phyloP scores from a whole-genome alignment of 345 rosid species.

The Fremontodendron californicum region DNA sequence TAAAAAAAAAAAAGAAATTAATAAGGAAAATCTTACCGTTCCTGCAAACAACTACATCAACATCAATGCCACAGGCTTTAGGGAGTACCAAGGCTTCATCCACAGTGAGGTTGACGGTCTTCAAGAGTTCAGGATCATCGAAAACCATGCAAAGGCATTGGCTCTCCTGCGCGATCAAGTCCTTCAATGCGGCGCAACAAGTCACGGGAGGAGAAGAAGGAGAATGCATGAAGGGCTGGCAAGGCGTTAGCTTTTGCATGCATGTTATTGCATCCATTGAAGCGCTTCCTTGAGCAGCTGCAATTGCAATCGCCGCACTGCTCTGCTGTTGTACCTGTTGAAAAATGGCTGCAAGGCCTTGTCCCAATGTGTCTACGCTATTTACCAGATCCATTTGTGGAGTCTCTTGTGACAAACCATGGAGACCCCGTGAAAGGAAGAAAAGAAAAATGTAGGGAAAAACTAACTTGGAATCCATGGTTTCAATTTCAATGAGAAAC shows the following conservation, averaged over 20 bases:
- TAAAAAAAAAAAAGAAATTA: no score
- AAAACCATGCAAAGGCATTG: conserved; percentile 48
- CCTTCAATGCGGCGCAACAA: conserved; percentile 52
- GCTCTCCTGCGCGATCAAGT: conserved; percentile 22
- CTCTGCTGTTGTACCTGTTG: neutral
- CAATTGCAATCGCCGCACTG: no score
- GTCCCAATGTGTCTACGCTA: neutral
- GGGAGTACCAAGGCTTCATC: conserved; percentile 47
- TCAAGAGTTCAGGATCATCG: conserved; percentile 22
- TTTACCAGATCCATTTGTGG: neutral
- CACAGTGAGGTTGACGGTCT: conserved; percentile 34
- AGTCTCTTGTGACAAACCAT: neutral
- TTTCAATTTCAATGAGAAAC: neutral
- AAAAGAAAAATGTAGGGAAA: neutral
- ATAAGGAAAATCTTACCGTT: neutral
- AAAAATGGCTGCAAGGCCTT: neutral
- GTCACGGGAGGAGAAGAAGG: conserved; percentile 29
- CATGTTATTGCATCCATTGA: conserved; percentile 25
- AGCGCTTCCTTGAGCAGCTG: no score
- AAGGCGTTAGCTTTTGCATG: conserved; percentile 39
- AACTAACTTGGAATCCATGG: conserved; percentile 1
- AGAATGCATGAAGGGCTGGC: conserved; percentile 31
- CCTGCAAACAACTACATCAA: conserved; percentile 39
- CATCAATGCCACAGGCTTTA: conserved; percentile 40
- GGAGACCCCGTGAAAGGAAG: neutral